These are phyloP conservation scores for Zelopaecilomyces penicillatus DNA, from an alignment of 2,329 filamentous ascomycete species.

Conservation along the genomic window DNA sequence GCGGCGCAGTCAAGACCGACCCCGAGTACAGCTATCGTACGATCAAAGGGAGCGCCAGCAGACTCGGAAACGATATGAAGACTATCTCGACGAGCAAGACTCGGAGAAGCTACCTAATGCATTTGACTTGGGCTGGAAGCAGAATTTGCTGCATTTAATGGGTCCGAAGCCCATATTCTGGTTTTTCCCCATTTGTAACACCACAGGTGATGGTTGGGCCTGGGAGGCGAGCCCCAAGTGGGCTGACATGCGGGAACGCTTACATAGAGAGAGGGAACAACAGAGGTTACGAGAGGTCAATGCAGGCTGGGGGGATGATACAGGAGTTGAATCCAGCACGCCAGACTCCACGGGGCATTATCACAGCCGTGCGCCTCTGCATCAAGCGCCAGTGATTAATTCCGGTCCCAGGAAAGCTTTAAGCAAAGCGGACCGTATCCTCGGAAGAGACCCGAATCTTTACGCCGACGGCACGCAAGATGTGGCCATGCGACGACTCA, in stretches of 20 bases:
- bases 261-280: constrained; percentile 48
- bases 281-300: constrained; percentile 56
- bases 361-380: constrained; percentile 13
- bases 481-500: constrained; percentile 40
- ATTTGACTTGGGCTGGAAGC: constrained; percentile 79
- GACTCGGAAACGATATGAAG: constrained; percentile 47
- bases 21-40: constrained; percentile 40
- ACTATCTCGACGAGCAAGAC: constrained; percentile 85
- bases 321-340: constrained; percentile 2
- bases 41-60: constrained; percentile 48
- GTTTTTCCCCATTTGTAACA: constrained; percentile 74
- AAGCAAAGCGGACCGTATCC: constrained; percentile 50
- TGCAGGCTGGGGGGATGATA: constrained; percentile 54
- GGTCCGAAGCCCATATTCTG: constrained; percentile 66
- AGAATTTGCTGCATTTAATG: constrained; percentile 75
- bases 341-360: constrained; percentile 12
- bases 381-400: not conserved
- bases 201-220: constrained; percentile 83
- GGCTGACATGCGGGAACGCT: constrained; percentile 58
- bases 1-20: constrained; percentile 21
- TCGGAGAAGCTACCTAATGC: constrained; percentile 82
- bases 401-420: constrained; percentile 28
- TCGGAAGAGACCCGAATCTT: constrained; percentile 48
- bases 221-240: constrained; percentile 85
- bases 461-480: constrained; percentile 41